Evolutionary conservation across 2,329 filamentous ascomycete species (phyloP).

Genomic region (Dothistroma septosporum): DNA sequence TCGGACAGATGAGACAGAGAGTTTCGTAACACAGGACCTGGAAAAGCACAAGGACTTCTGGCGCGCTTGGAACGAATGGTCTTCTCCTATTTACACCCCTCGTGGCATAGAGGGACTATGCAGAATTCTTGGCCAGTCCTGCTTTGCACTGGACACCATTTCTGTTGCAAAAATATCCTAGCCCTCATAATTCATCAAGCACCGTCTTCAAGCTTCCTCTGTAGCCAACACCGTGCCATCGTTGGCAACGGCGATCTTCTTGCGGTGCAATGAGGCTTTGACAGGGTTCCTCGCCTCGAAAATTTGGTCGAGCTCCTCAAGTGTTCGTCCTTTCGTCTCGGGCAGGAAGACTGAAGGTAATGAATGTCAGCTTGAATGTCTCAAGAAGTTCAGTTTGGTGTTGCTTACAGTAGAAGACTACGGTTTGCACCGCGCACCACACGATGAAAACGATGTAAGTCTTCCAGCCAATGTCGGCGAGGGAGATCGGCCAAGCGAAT

Average conservation of each 20-base stretch:
- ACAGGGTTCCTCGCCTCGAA: conserved; percentile 41
- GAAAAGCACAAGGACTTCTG: too few species aligned
- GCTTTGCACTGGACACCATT: background rate
- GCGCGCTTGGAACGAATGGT: background rate
- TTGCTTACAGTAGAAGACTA: conserved; percentile 29
- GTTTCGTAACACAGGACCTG: too few species aligned
- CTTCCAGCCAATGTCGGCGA: conserved; percentile 27
- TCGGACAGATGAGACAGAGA: too few species aligned
- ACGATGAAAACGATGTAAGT: conserved; percentile 30
- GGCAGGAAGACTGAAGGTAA: conserved; percentile 29
- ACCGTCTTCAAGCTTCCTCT: conserved; percentile 18
- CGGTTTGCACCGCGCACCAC: conserved; percentile 34
- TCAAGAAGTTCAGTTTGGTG: background rate
- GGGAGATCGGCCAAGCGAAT: conserved; percentile 31
- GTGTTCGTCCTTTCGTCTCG: conserved; percentile 40
- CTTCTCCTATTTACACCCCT: background rate
- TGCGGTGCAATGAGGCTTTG: conserved; percentile 29
- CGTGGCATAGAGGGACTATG: background rate
- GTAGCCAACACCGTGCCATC: conserved; percentile 25
- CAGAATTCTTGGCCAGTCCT: background rate
- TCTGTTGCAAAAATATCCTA: background rate
- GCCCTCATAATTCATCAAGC: background rate
- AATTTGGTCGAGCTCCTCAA: conserved; percentile 46
- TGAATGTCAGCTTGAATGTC: background rate
- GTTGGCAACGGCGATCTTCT: conserved; percentile 26